Evolutionary conservation across 768 basidiomycete species (phyloP).

Genomic region (Pilatotrama ljubarskyi): DNA sequence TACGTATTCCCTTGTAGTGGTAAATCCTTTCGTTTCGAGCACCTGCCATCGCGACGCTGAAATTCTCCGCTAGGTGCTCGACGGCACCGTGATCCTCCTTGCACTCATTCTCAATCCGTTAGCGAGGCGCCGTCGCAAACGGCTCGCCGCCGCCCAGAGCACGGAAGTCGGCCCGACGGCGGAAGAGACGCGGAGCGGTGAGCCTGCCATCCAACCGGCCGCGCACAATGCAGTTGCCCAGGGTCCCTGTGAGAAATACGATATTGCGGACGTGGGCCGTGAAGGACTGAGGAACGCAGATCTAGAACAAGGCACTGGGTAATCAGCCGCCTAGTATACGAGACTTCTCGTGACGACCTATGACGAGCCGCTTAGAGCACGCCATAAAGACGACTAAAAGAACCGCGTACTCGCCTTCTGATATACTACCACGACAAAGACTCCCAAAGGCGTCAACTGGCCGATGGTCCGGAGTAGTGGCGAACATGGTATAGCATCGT

Average conservation of each 20-base stretch:
- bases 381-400: too few relatives aligned
- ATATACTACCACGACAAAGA: too few relatives aligned
- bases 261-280: background rate
- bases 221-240: too few relatives aligned
- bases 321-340: background rate
- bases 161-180: background rate
- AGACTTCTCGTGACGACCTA: background rate
- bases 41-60: too few relatives aligned
- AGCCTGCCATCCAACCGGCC: too few relatives aligned
- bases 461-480: too few relatives aligned
- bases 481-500: too few relatives aligned
- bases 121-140: conserved; percentile 39
- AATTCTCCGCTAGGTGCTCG: conserved; percentile 51
- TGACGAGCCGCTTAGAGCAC: background rate
- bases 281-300: background rate
- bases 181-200: too few relatives aligned
- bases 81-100: conserved; percentile 58
- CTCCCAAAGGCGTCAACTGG: too few relatives aligned
- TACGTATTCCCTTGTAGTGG: conserved; percentile 63
- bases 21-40: conserved; percentile 13
- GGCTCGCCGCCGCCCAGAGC: conserved; percentile 14
- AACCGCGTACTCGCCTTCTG: too few relatives aligned
- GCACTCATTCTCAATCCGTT: conserved; percentile 68
- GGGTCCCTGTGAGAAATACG: too few relatives aligned
- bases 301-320: background rate